A percentile compares a stretch with the other conserved stretches of the same genome.
phyloP scores from a whole-genome alignment of 176 grass and related monocot genomes.

The Tuctoria greenei region DNA sequence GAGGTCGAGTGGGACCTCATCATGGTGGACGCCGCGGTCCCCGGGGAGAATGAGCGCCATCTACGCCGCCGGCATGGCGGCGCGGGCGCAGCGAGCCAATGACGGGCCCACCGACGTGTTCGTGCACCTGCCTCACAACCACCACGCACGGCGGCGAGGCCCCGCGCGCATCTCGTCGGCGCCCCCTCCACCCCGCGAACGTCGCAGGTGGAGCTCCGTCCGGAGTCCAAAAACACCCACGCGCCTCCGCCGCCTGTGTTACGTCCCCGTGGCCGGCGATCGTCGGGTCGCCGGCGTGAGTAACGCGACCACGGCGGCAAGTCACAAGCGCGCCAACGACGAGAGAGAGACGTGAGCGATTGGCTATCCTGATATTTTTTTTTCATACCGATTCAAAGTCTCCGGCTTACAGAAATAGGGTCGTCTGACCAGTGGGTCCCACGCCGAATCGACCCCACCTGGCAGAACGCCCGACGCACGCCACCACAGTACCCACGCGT shows the following conservation, averaged over 20 bases:
- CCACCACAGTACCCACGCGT: too few species aligned
- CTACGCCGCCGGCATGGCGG: constrained; percentile 82
- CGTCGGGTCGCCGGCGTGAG: constrained; percentile 53
- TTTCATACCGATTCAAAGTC: too few species aligned
- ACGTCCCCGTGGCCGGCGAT: constrained; percentile 44
- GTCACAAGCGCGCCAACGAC: constrained; percentile 49
- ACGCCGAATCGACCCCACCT: too few species aligned
- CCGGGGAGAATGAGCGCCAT: constrained; percentile 73
- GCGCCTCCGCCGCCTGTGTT: constrained; percentile 42
- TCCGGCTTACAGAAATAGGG: too few species aligned
- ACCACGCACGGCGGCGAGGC: background rate
- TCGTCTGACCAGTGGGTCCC: too few species aligned
- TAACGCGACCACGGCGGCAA: too few species aligned
- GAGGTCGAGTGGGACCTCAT: constrained; percentile 63
- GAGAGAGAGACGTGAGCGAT: too few species aligned
- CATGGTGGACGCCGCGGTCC: constrained; percentile 75
- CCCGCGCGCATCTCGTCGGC: constrained; percentile 28
- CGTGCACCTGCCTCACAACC: constrained; percentile 42
- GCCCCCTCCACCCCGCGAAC: constrained; percentile 36
- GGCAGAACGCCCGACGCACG: too few species aligned
- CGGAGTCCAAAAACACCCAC: constrained; percentile 69
- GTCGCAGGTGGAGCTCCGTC: constrained; percentile 42
- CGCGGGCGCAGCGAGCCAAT: constrained; percentile 33
- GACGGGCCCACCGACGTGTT: constrained; percentile 58
- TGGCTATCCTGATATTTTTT: too few species aligned